Conservation (phyloP, 1,139 yeast species). For the Candida albicans region DNA sequence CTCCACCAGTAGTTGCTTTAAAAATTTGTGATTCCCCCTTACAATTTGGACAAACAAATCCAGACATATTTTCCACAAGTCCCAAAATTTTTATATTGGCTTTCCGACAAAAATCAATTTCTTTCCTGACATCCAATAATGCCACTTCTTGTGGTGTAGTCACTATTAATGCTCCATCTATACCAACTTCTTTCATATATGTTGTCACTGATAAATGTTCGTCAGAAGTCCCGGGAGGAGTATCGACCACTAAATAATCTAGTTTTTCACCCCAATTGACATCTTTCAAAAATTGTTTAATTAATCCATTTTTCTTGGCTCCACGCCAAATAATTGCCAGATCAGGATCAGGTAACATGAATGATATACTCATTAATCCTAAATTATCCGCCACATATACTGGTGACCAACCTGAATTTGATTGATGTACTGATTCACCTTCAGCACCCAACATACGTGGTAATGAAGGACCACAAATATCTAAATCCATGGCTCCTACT, state of each 20-base stretch:
- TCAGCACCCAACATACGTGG: slow-evolving; percentile 94
- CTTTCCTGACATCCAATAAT: slow-evolving; percentile 89
- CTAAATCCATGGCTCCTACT: slow-evolving; percentile 95
- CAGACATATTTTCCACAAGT: slow-evolving; percentile 95
- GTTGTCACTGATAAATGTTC: slow-evolving; percentile 91
- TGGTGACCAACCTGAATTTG: slow-evolving; percentile 95
- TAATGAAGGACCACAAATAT: slow-evolving; percentile 95
- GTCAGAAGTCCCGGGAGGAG: slow-evolving; percentile 99
- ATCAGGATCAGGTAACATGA: slow-evolving; percentile 91
- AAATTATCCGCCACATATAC: slow-evolving; percentile 93
- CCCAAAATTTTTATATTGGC: slow-evolving; percentile 87
- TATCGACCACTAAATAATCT: slow-evolving; percentile 88
- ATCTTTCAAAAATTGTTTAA: slow-evolving; percentile 90
- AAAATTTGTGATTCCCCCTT: slow-evolving; percentile 88
- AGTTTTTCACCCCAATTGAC: slow-evolving; percentile 90
- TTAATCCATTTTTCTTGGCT: slow-evolving; percentile 87
- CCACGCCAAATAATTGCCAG: slow-evolving; percentile 98
- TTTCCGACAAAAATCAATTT: slow-evolving; percentile 89
- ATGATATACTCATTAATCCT: slow-evolving; percentile 94
- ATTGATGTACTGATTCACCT: slow-evolving; percentile 83
- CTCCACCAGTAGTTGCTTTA: slow-evolving; percentile 97
- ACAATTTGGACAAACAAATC: slow-evolving; percentile 96
- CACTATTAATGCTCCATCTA: slow-evolving; percentile 93
- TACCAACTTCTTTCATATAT: slow-evolving; percentile 84
- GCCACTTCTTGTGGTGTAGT: slow-evolving; percentile 99